A percentile compares a stretch with the other conserved stretches of the same genome.
Evolutionary conservation across 305 asterid genomes (phyloP).

Genomic region (Fraxinus greggii): DNA sequence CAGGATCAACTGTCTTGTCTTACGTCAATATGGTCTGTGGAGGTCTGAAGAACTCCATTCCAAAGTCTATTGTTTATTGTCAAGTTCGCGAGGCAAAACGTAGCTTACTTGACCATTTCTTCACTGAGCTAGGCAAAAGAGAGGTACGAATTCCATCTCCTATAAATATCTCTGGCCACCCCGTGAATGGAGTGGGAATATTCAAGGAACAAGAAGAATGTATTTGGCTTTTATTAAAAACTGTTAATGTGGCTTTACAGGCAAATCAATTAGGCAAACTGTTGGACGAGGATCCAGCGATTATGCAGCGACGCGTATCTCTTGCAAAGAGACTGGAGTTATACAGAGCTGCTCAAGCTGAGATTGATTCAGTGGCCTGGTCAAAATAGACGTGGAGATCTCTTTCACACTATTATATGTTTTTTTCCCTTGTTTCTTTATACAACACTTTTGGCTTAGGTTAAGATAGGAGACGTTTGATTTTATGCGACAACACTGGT

Average conservation of each 20-base stretch:
- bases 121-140: conserved; percentile 72
- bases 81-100: conserved; percentile 98
- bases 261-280: conserved; percentile 67
- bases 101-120: conserved; percentile 87
- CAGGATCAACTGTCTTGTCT: conserved; percentile 85
- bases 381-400: conserved; percentile 48
- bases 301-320: conserved; percentile 77
- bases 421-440: not conserved
- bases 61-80: conserved; percentile 89
- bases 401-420: not conserved
- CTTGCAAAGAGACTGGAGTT: conserved; percentile 85
- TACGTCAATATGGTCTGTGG: conserved; percentile 91
- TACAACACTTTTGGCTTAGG: not conserved
- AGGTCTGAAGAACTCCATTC: conserved; percentile 82
- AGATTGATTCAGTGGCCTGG: conserved; percentile 93
- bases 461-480: not conserved
- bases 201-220: not conserved
- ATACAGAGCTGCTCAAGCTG: conserved; percentile 89
- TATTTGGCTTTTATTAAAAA: not conserved
- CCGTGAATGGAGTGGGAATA: not conserved
- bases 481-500: not conserved
- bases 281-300: conserved; percentile 91
- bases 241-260: conserved; percentile 37
- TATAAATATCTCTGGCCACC: not conserved
- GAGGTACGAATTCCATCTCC: conserved; percentile 49